Base-by-base conservation (phyloP, 2,329 filamentous ascomycete species). In the Acephala macrosclerotiorum region DNA sequence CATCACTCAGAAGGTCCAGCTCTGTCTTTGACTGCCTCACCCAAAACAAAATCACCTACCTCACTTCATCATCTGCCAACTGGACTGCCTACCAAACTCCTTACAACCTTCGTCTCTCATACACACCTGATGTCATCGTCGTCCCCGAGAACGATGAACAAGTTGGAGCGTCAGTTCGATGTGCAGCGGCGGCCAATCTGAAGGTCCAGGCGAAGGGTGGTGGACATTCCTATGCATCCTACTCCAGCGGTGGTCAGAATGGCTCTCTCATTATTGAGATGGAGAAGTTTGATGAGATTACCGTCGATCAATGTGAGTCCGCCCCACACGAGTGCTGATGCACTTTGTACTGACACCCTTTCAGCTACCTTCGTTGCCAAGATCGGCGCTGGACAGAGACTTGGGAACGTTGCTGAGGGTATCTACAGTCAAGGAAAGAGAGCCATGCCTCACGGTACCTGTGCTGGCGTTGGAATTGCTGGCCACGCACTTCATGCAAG, bases 191-290 rank as follows among this genome's bases (percentile, higher is more conserved):
- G 25, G 67, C 75, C 55, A 75, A 75, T 12, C 74, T 84, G 25
- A 83, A 84, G 57, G 82, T 87, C 2, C 83, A 84, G 51, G 77
- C 84, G 1, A 83, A 82, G 67, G 79, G 80, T 33, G 85, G 85
- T n/a, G 85, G 85, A 0, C 85, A 87, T 72, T 84, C 82, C 38
- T 87, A 85, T 73, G 85, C 77, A 0, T 85, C 83, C 40, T 84
- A 45, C 29, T 72, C 71, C 3, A 70, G 45, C 0, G 85, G 85
- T 2, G 86, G 86, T 18, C 76, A 78, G 7, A 79, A 86, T 69
- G 85, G 85, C 22, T 80, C 77, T 18, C 75, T 89, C 7, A 80
- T 84, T 64, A 79, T 89, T 67, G 86, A 89, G 70, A 76, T 89
- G 64, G 73, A 79, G 62, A 83, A 85, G 47, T 78, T 89, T 40